Evolutionary conservation across 2,329 filamentous ascomycete species (phyloP), one percentile per base, ranked within the genome.

Genomic region (Cercospora janseana): DNA sequence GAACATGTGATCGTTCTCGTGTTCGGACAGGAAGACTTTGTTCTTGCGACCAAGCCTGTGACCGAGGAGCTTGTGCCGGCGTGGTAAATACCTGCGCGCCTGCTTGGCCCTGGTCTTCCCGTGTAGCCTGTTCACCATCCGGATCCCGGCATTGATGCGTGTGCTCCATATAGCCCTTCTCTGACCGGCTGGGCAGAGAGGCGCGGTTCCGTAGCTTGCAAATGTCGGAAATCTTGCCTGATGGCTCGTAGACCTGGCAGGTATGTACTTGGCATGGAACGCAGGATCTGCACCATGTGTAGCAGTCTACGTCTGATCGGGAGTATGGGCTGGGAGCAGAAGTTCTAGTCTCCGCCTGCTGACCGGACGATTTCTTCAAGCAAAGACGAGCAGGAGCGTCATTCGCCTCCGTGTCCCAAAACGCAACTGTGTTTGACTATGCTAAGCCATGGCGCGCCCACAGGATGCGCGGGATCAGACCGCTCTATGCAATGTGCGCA

Each of bases 21-120:
- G 60, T 57, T 21, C 57, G 55, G 37, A 7, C 55, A 43, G 12
- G 55, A 31, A 7, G 58, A 52, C 18, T 58, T 48, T 62, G 58
- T n/a, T 44, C 52, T 34, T 59, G 54, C 29, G 58, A 56, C 16
- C 56, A 46, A 13, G 58, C 15, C 15, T 18, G 15, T 8, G 10
- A 15, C 6, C 21, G 23, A n/a, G 41, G 15, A 21, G 26, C 16
- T 13, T 24, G 28, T 31, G 18, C 13, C 3, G 43, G 16, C 23
- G n/a, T 35, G 6, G 15, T 46, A 21, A 10, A 35, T n/a, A 34
- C 10, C 15, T 28, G 43, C 18, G 34, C 43, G 23, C 43, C 26
- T 12, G 29, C 26, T n/a, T 24, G 44, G 18, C 23, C 38, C 31
- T 47, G 44, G 21, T 35, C 26, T 40, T 26, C 32, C 38, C 44